Conservation (phyloP, 2,329 filamentous ascomycete species). For the Lecanicillium sp. region DNA sequence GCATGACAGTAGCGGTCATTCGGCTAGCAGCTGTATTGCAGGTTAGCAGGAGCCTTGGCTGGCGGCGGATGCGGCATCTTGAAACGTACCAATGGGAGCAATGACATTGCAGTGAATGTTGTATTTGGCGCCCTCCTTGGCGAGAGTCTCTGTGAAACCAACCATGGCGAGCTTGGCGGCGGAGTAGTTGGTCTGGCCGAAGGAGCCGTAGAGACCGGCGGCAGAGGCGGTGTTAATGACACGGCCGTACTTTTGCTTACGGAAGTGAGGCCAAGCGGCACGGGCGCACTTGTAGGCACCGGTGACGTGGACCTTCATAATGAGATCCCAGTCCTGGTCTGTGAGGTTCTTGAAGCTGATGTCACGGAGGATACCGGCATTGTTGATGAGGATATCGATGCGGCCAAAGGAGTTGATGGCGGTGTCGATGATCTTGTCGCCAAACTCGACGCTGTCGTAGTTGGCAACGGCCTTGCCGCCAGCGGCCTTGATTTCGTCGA, state of each 20-base stretch:
- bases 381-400: constrained; percentile 94
- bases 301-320: constrained; percentile 85
- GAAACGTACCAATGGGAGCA: constrained; percentile 60
- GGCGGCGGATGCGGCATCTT: neutral
- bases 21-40: constrained; percentile 64
- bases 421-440: constrained; percentile 88
- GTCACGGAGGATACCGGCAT: constrained; percentile 91
- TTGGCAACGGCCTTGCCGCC: constrained; percentile 96
- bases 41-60: constrained; percentile 13
- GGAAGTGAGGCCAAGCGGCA: constrained; percentile 94
- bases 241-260: constrained; percentile 96
- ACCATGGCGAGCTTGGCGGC: constrained; percentile 93
- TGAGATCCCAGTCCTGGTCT: constrained; percentile 92
- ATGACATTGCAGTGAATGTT: constrained; percentile 95
- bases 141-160: constrained; percentile 94
- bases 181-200: constrained; percentile 94
- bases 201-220: constrained; percentile 89
- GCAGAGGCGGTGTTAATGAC: constrained; percentile 97
- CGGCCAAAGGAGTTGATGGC: constrained; percentile 75
- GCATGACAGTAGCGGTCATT: constrained; percentile 94
- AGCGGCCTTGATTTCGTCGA: constrained; percentile 73
- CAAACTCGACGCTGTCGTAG: constrained; percentile 90
- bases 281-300: constrained; percentile 92
- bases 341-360: constrained; percentile 98
- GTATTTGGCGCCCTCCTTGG: constrained; percentile 96